phyloP scores from a whole-genome alignment of 2,329 filamentous ascomycete genomes.

The Reticulascus tulasneorum region DNA sequence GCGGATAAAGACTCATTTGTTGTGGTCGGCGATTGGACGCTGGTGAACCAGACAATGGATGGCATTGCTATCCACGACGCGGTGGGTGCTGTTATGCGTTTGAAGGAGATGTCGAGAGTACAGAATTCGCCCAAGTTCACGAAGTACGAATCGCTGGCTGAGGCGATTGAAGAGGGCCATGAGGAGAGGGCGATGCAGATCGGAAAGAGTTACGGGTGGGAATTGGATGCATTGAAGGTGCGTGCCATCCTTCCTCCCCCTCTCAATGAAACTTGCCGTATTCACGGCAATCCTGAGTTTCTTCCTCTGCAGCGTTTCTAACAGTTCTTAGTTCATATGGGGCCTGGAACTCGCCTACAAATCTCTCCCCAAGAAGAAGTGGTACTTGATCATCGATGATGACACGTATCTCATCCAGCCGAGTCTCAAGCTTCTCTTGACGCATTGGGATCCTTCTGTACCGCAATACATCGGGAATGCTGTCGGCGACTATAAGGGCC shows the following conservation, averaged over 20 bases:
- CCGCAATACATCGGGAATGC: conserved; percentile 53
- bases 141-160: conserved; percentile 36
- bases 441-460: conserved; percentile 41
- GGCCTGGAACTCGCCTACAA: conserved; percentile 49
- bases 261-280: too few species aligned
- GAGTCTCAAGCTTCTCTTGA: conserved; percentile 43
- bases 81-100: conserved; percentile 26
- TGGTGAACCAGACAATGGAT: conserved; percentile 26
- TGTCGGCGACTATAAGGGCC: conserved; percentile 50
- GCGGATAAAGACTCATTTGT: conserved; percentile 37
- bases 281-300: neutral
- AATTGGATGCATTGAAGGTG: conserved; percentile 48
- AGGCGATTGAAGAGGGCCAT: conserved; percentile 33
- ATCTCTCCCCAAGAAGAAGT: conserved; percentile 50
- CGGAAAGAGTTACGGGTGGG: conserved; percentile 40
- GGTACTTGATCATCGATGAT: conserved; percentile 56
- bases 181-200: conserved; percentile 31
- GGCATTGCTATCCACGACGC: conserved; percentile 37
- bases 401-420: conserved; percentile 51
- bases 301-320: neutral
- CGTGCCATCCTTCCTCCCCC: conserved; percentile 1
- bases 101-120: conserved; percentile 27
- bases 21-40: conserved; percentile 48
- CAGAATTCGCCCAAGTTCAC: conserved; percentile 27
- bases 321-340: conserved; percentile 43